A percentile compares a stretch with the other conserved stretches of the same genome.
Evolutionary conservation across 2,329 filamentous ascomycete genomes (phyloP).

Genomic region (Westerdykella sp.): DNA sequence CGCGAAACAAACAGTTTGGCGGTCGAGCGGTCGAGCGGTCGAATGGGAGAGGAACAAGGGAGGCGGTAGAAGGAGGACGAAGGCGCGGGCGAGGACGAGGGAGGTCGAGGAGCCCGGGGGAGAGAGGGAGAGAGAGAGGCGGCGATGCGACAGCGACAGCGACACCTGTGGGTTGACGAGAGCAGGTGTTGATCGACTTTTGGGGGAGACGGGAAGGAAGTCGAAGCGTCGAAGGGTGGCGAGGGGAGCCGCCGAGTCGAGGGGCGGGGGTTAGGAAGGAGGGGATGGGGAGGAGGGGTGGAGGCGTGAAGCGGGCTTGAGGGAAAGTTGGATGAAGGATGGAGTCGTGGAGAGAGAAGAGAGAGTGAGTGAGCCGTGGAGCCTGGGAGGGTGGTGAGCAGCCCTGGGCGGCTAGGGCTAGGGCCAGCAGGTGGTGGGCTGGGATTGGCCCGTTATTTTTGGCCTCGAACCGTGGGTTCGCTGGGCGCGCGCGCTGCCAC

Average conservation of each 20-base stretch:
- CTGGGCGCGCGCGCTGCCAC: neutral
- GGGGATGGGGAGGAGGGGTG: neutral
- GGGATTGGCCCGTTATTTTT: neutral
- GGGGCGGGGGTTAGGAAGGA: neutral
- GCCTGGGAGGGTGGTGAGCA: neutral
- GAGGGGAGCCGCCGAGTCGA: neutral
- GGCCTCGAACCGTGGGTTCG: neutral
- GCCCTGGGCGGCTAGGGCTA: neutral
- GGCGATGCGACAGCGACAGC: neutral
- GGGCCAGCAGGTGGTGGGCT: neutral
- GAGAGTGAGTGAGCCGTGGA: too few relatives aligned
- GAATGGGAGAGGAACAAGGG: constrained; percentile 1
- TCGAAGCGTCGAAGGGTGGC: neutral
- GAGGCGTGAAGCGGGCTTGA: neutral
- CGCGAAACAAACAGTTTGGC: neutral
- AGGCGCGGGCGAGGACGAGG: neutral
- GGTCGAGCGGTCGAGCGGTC: too few relatives aligned
- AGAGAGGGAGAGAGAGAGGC: constrained; percentile 1
- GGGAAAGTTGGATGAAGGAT: neutral
- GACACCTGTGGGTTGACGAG: neutral
- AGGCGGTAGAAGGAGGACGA: neutral
- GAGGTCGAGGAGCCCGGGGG: neutral
- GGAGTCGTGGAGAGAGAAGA: neutral
- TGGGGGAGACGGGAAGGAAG: neutral
- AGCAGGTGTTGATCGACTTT: neutral